Conservation (phyloP, 805 yeast species). For the Isabelozyma heimii region DNA sequence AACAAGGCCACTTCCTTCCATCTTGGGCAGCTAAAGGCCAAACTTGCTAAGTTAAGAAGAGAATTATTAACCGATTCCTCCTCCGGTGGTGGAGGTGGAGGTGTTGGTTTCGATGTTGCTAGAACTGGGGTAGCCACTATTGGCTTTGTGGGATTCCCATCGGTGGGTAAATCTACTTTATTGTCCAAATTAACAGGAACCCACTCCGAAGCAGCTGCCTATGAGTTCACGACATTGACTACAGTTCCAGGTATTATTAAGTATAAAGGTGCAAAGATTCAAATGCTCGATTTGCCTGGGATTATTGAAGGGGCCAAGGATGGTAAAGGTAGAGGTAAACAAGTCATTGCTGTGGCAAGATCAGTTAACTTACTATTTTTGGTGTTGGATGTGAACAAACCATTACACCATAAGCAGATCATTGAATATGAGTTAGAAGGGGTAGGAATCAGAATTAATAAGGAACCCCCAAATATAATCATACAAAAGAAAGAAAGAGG, state of each 20-base stretch:
- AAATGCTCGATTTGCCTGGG: conserved; percentile 91
- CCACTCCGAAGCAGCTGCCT: conserved; percentile 96
- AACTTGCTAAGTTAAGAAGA: conserved; percentile 90
- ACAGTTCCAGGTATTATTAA: conserved; percentile 97
- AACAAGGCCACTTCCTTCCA: conserved; percentile 97
- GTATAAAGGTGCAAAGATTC: conserved; percentile 96
- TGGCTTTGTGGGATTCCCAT: conserved; percentile 98
- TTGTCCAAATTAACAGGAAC: conserved; percentile 90
- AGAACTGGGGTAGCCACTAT: conserved; percentile 97
- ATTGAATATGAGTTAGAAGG: conserved; percentile 96
- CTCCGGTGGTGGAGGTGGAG: conserved; percentile 79
- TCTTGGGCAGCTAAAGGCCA: conserved; percentile 95
- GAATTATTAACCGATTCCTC: conserved; percentile 74
- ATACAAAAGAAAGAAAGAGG: conserved; percentile 94
- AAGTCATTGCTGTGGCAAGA: conserved; percentile 98
- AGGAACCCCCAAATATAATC: conserved; percentile 87
- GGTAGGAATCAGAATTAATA: conserved; percentile 92
- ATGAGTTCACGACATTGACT: conserved; percentile 95
- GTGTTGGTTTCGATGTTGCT: conserved; percentile 97
- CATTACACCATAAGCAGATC: conserved; percentile 88
- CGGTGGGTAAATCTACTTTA: conserved; percentile 88
- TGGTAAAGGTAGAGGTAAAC: conserved; percentile 91
- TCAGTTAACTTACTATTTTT: conserved; percentile 91
- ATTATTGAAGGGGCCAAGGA: conserved; percentile 89
- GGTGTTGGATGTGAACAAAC: conserved; percentile 94